Percentiles rank a stretch among this genome's conserved stretches.
Evolutionary conservation across 176 grass and related monocot species (phyloP).

Genomic region (Cenchrus purpureus): DNA sequence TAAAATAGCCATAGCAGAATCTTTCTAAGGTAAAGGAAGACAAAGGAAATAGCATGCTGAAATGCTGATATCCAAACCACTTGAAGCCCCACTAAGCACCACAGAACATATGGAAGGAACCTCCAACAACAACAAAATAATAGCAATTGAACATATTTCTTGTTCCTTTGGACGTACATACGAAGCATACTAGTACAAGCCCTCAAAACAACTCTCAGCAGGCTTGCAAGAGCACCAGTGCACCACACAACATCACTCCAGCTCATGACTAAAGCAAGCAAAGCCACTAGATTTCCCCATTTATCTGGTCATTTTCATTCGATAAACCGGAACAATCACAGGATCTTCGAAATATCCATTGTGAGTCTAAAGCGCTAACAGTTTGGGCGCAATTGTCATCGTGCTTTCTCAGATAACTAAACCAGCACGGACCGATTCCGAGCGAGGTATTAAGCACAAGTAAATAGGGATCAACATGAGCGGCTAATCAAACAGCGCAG

Average conservation of each 20-base stretch:
- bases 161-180: background rate
- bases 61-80: constrained; percentile 2
- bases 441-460: background rate
- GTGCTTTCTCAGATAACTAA: background rate
- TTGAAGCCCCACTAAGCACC: background rate
- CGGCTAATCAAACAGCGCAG: background rate
- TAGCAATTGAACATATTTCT: background rate
- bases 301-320: background rate
- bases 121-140: background rate
- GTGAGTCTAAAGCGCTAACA: background rate
- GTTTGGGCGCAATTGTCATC: background rate
- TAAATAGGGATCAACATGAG: background rate
- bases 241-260: background rate
- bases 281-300: background rate
- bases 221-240: background rate
- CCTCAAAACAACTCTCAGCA: background rate
- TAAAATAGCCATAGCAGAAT: background rate
- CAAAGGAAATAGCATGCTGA: background rate
- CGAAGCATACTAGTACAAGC: background rate
- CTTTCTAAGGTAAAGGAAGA: background rate
- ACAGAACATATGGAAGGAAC: background rate
- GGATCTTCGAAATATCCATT: background rate
- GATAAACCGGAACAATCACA: background rate
- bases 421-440: background rate
- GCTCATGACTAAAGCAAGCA: background rate